These are phyloP conservation scores for Cochliopodium minus DNA, from an alignment of 208 protist species.

Conservation along the genomic window DNA sequence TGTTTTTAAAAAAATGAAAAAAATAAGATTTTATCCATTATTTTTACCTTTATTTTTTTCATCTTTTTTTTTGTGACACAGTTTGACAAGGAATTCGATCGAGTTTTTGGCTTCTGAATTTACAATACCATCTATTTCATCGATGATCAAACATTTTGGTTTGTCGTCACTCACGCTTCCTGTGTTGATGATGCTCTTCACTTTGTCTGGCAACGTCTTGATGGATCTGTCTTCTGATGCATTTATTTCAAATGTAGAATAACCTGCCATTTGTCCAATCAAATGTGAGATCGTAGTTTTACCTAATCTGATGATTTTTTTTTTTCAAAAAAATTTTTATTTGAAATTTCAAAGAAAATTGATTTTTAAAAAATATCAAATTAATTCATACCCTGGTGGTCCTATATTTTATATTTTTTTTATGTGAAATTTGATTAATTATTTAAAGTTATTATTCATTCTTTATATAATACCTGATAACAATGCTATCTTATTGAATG, in stretches of 20 bases:
- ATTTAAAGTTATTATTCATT: neutral
- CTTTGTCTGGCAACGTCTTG: neutral
- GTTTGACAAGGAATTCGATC: neutral
- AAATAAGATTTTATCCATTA: too few relatives aligned
- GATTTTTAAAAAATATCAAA: neutral
- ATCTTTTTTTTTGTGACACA: neutral
- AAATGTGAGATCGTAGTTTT: slow-evolving; percentile 85
- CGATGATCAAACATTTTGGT: neutral
- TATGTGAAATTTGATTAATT: neutral
- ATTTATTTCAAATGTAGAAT: slow-evolving; percentile 77
- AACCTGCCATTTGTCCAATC: slow-evolving; percentile 67
- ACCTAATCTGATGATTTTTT: slow-evolving; percentile 73
- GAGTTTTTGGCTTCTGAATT: neutral
- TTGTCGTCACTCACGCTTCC: neutral
- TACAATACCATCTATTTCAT: slow-evolving; percentile 5
- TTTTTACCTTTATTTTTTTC: neutral
- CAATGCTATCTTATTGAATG: neutral
- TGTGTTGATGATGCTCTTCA: neutral
- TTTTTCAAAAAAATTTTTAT: slow-evolving; percentile 33
- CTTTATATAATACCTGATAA: neutral
- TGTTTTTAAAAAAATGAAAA: too few relatives aligned
- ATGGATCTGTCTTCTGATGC: slow-evolving; percentile 56
- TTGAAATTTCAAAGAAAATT: neutral
- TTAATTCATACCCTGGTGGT: neutral
- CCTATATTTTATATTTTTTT: neutral